Base-by-base conservation (phyloP, 2,329 filamentous ascomycete species). In the Cytospora paraplurivora region DNA sequence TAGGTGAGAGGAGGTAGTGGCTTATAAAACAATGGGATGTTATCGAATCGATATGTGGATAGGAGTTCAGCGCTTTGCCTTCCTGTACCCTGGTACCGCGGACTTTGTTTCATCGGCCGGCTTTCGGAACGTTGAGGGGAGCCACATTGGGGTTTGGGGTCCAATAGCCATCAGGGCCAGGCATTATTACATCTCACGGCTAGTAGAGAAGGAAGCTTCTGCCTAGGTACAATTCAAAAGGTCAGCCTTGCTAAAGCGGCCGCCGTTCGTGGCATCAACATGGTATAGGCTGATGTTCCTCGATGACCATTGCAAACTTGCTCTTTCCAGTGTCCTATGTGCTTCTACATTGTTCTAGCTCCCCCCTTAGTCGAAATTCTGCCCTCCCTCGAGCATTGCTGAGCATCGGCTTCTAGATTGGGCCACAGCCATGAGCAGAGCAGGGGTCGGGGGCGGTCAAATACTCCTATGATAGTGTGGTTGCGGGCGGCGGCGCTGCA, bases 391-490 rank as follows among this genome's bases (percentile, higher is more conserved):
- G 4, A 27, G 27, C 27, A 27, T 27, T 27, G 27, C 27, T 27
- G 27, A 27, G 27, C 27, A 27, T 27, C 4, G 27, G 27, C 27
- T 74, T 4, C 67, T 76, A 10, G 21, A 33, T 3, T 65, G 68
- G 54, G 32, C 27, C 27, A 47, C 7, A 33, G 56, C 0, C 74
- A 76, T 50, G 71, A 72, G 3, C 68, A 27, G 2, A 27, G 27
- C 27, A 27, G 27, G 27, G 27, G 27, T 27, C 4, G 27, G 27
- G 2, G 27, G 27, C 27, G 27, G 27, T 27, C 27, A 4, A 27
- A 27, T 27, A 27, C 27, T 27, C 27, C 27, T 27, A 27, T 27
- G 27, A 27, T 27, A 27, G 4, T 27, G 27, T 27, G 27, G 27
- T 27, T 27, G 27, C 27, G 27, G 27, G 27, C 2, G 27, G 27